These are phyloP conservation scores for Alternaria postmessia DNA, from an alignment of 2,329 filamentous ascomycete species.

Conservation along the genomic window DNA sequence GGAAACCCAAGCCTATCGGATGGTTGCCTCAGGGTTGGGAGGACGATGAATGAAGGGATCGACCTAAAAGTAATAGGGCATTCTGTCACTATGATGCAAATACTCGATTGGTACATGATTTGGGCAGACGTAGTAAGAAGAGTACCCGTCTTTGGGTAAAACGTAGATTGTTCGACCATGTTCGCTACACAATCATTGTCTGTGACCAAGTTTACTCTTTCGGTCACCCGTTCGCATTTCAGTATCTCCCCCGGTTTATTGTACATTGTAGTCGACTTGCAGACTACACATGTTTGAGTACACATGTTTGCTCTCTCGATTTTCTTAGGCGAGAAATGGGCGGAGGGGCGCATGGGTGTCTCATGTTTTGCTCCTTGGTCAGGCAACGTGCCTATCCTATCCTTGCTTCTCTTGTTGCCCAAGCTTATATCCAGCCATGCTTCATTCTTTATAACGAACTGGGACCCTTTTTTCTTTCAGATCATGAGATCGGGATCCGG, in stretches of 20 bases:
- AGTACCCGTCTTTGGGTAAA: neutral
- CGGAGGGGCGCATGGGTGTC: neutral
- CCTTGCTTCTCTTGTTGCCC: neutral
- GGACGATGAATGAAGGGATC: conserved; percentile 29
- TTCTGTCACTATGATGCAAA: neutral
- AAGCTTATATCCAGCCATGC: neutral
- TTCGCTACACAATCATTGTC: neutral
- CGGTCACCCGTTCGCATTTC: too few relatives aligned
- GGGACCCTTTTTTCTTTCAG: conserved; percentile 26
- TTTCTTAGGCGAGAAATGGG: too few relatives aligned
- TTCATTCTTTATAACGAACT: neutral
- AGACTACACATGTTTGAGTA: neutral
- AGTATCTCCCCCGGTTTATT: neutral
- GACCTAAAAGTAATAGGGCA: neutral
- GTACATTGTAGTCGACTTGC: neutral
- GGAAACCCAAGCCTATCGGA: conserved; percentile 45
- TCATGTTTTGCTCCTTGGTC: neutral
- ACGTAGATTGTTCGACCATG: neutral
- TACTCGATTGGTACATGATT: neutral
- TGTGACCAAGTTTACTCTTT: neutral
- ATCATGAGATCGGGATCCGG: conserved; percentile 56
- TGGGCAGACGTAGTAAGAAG: neutral
- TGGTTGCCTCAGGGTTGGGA: conserved; percentile 37
- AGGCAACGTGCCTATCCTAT: neutral
- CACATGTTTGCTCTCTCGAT: neutral